Conservation (phyloP, 768 basidiomycete genomes). For the Krasilnikovozyma curviuscula region DNA sequence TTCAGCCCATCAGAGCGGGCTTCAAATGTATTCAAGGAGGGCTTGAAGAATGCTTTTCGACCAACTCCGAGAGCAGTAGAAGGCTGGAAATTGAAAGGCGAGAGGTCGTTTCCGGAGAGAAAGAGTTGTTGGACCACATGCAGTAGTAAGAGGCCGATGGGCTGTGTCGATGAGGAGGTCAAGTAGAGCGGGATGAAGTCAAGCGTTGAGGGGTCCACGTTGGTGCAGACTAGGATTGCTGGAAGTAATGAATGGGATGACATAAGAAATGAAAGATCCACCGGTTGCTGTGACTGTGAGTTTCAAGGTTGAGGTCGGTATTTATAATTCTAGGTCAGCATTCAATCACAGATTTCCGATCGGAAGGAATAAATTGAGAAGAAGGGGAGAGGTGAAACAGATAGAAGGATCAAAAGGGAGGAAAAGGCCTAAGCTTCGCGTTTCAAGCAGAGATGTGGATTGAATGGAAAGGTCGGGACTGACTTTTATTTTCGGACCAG, state of each 20-base stretch:
- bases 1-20: conserved; percentile 10
- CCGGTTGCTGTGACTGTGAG: no score
- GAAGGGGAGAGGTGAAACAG: no score
- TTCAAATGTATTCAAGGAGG: neutral
- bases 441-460: no score
- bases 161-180: neutral
- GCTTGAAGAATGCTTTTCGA: neutral
- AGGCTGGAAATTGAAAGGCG: neutral
- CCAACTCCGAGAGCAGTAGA: neutral
- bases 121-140: neutral
- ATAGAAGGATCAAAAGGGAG: no score
- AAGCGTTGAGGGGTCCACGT: neutral
- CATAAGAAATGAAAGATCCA: no score
- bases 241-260: conserved; percentile 4
- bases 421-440: no score
- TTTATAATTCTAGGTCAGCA: no score
- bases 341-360: no score
- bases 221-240: conserved; percentile 7
- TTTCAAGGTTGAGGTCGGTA: no score
- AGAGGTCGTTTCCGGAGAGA: neutral
- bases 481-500: no score
- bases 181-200: conserved; percentile 1
- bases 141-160: conserved; percentile 2
- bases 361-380: no score
- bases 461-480: no score